phyloP scores from a whole-genome alignment of 768 basidiomycete species.

The Neoboletus subvelutipes region DNA sequence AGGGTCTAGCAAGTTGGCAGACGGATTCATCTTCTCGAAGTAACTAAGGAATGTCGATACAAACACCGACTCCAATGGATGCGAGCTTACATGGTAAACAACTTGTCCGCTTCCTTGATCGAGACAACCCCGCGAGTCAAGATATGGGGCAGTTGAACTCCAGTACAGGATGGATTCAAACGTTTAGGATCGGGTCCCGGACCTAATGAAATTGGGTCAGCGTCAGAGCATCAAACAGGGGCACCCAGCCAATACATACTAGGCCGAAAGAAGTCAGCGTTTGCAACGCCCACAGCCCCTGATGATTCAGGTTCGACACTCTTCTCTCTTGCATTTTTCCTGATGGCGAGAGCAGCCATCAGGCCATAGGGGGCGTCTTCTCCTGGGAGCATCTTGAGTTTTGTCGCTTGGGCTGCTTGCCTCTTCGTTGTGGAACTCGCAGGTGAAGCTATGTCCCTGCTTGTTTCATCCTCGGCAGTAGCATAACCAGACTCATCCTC shows the following conservation, averaged over 20 bases:
- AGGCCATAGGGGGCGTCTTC: slow-evolving; percentile 72
- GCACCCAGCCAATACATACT: slow-evolving; percentile 40
- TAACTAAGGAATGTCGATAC: slow-evolving; percentile 44
- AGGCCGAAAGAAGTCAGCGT: slow-evolving; percentile 62
- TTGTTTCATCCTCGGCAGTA: slow-evolving; percentile 24
- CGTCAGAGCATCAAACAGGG: neutral
- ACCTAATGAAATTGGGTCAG: slow-evolving; percentile 30
- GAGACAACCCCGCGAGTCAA: slow-evolving; percentile 62
- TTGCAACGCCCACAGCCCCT: slow-evolving; percentile 63
- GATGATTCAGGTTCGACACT: slow-evolving; percentile 46
- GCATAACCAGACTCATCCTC: slow-evolving; percentile 38
- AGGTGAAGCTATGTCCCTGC: slow-evolving; percentile 30
- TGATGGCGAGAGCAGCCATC: slow-evolving; percentile 63
- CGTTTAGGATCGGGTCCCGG: slow-evolving; percentile 42
- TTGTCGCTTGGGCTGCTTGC: slow-evolving; percentile 38
- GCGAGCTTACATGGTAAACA: slow-evolving; percentile 64
- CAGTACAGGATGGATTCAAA: slow-evolving; percentile 38
- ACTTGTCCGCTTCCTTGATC: slow-evolving; percentile 61
- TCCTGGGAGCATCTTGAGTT: slow-evolving; percentile 54
- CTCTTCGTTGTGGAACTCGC: slow-evolving; percentile 39
- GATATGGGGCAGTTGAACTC: slow-evolving; percentile 62
- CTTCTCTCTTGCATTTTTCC: slow-evolving; percentile 40
- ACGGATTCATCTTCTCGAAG: slow-evolving; percentile 77
- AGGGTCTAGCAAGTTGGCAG: slow-evolving; percentile 77
- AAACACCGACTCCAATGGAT: neutral